phyloP scores from a whole-genome alignment of 768 basidiomycete species.

The Macrolepiota fuliginosa region DNA sequence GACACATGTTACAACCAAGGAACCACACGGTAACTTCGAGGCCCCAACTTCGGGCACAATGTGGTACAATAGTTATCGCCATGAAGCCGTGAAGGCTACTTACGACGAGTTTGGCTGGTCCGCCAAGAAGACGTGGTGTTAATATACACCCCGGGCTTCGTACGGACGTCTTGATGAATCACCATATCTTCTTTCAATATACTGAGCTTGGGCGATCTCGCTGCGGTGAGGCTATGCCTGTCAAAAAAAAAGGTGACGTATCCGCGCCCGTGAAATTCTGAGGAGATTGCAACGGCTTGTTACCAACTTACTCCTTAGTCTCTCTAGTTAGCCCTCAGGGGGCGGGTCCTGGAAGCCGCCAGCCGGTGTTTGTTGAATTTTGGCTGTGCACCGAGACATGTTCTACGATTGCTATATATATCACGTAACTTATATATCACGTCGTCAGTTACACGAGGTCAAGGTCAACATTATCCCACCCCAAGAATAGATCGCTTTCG shows the following conservation, averaged over 20 bases:
- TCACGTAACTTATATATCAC: no score
- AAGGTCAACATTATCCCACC: no score
- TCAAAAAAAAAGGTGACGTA: not conserved
- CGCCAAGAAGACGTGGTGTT: no score
- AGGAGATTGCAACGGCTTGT: not conserved
- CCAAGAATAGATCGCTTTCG: no score
- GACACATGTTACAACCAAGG: not conserved
- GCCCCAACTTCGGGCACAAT: not conserved
- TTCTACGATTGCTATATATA: no score
- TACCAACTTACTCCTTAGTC: not conserved
- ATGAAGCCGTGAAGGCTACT: no score
- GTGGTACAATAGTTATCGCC: not conserved
- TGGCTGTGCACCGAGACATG: no score
- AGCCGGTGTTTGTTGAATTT: no score
- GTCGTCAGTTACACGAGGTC: no score
- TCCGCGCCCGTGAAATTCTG: not conserved
- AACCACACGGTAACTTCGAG: not conserved
- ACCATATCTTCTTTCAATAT: not conserved
- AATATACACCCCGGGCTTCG: not conserved
- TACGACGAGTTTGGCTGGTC: no score
- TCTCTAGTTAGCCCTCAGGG: no score
- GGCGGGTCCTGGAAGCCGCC: no score
- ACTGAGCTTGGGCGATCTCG: not conserved
- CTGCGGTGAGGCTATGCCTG: not conserved
- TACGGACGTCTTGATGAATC: not conserved